Conservation (phyloP, 345 rosid genomes). For the Aegle marmelos region DNA sequence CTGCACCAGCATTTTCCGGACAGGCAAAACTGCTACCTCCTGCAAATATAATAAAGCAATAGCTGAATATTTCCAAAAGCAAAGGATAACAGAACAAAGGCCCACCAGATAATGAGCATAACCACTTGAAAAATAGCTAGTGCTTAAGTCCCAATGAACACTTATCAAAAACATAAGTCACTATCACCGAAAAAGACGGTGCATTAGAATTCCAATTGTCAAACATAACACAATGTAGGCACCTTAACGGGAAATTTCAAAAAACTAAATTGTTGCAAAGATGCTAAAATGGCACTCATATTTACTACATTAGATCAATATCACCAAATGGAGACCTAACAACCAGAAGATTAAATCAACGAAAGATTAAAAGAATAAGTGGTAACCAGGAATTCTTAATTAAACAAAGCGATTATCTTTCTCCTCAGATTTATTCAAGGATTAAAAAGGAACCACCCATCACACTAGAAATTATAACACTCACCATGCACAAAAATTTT, state of each 20-base stretch:
- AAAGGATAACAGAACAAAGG: background rate
- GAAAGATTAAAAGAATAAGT: background rate
- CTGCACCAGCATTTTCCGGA: constrained; percentile 88
- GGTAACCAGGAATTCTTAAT: background rate
- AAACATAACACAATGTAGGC: background rate
- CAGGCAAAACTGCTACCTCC: constrained; percentile 87
- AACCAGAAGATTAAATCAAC: background rate
- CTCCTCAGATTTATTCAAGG: background rate
- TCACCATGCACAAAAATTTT: constrained; percentile 88
- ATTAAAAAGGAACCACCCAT: background rate
- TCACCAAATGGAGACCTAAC: background rate
- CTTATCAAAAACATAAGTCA: background rate
- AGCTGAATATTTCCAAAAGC: background rate
- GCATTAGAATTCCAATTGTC: background rate
- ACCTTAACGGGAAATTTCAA: background rate
- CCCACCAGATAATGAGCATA: background rate
- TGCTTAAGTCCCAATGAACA: background rate
- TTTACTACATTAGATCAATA: background rate
- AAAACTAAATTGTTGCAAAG: background rate
- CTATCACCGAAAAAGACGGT: background rate
- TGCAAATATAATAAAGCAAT: constrained; percentile 29
- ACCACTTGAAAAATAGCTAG: background rate
- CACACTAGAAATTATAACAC: constrained; percentile 18
- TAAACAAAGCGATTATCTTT: background rate
- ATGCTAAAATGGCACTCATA: background rate